Base-by-base conservation (phyloP, 1,284 basidiomycete genomes). In the Cryptococcus jaspeensis region DNA sequence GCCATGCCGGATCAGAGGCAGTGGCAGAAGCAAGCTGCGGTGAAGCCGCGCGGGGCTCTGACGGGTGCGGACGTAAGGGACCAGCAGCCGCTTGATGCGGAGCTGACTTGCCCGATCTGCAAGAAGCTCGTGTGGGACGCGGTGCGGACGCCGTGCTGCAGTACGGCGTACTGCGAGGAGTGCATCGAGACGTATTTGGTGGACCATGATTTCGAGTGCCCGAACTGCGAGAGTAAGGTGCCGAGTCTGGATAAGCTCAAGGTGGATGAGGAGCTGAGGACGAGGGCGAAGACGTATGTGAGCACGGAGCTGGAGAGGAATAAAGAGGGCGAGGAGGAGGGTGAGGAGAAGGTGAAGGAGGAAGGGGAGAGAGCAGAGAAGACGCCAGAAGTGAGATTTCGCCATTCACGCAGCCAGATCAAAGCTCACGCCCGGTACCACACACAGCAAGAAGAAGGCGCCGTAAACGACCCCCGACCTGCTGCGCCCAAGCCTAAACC, bases 171-270 rank as follows among this genome's bases (percentile, higher is more conserved):
- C 78, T 96, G 93, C 81, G 92, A 96, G 78, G 92, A 96, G 73
- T 96, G 92, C 79, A 89, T 97, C 61, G 88, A 92, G 75, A 90
- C 88, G 40, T 84, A 92, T 77, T 81, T 97, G 51, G 83, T 94
- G 60, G 92, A 96, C 74, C 86, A 90, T 76, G 92, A 94, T 78
- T 95, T 96, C 77, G 81, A 88, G 57, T 97, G 93, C 77, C 92
- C 90, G 13, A 85, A 86, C 59, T 97, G 94, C 75, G 84, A 85
- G 64, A 87, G 87, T 76, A 92, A 89, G 79, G 85, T 96, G 60
- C 81, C 86, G 12, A 90, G 87, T 50, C 79, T 96, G 67, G 92
- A 94, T 80, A 89, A 89, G 74, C 81, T 97, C 47, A 75, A 84
- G 57, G 76, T 84, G 63, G 92, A 96, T 78, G 87, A 87, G 72